A percentile compares a stretch with the other conserved stretches of the same genome.
Evolutionary conservation across 257 asterid species (phyloP).

Genomic region (Nicotiana paniculata): DNA sequence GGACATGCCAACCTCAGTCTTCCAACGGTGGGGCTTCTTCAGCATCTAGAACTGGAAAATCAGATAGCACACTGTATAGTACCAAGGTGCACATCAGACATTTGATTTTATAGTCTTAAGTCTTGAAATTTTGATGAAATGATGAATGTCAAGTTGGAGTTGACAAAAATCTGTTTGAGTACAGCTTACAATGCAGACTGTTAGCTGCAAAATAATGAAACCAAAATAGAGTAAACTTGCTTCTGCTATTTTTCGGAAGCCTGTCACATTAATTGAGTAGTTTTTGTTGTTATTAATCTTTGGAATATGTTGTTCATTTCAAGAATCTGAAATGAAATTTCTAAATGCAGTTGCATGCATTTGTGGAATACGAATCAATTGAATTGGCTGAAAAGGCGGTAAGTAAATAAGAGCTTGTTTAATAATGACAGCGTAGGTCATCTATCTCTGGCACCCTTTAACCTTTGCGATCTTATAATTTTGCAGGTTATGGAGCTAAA

Average conservation of each 20-base stretch:
- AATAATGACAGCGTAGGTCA: neutral
- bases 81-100: conserved; percentile 48
- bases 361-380: conserved; percentile 80
- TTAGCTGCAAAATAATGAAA: neutral
- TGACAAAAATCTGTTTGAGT: neutral
- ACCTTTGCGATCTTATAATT: neutral
- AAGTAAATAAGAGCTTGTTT: neutral
- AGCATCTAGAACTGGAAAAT: conserved; percentile 50
- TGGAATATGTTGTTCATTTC: neutral
- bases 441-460: neutral
- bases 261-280: neutral
- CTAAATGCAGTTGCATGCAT: conserved; percentile 73
- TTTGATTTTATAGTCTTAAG: neutral
- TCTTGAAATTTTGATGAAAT: neutral
- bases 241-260: neutral
- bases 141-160: neutral
- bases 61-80: conserved; percentile 49
- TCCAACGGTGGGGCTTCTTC: conserved; percentile 38
- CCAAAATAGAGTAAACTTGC: neutral
- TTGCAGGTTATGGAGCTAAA: conserved; percentile 59
- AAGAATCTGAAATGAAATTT: conserved; percentile 8
- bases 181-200: neutral
- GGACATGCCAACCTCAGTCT: conserved; percentile 75
- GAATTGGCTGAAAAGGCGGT: conserved; percentile 90
- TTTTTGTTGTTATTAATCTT: neutral